Evolutionary conservation across 192 early-diverging fungal species (phyloP).

Genomic region (Linnemannia schmuckeri): DNA sequence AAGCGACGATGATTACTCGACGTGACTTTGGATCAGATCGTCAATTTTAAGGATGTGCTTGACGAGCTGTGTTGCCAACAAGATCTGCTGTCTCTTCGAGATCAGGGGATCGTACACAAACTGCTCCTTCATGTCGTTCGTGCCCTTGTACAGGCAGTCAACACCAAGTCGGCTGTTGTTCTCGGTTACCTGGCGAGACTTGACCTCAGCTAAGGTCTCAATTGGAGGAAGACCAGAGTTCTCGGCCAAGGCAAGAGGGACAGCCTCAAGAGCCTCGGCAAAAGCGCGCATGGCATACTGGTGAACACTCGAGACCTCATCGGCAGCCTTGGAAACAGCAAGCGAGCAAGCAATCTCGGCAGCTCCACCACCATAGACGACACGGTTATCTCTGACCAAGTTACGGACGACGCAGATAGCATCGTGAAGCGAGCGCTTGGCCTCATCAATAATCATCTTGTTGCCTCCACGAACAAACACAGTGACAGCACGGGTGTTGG

Average conservation of each 20-base stretch:
- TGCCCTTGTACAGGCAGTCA: slow-evolving; percentile 94
- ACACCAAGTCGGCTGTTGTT: slow-evolving; percentile 92
- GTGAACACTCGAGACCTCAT: slow-evolving; percentile 82
- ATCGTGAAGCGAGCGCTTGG: slow-evolving; percentile 97
- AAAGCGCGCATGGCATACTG: slow-evolving; percentile 99
- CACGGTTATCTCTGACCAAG: slow-evolving; percentile 95
- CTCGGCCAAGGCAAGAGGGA: slow-evolving; percentile 93
- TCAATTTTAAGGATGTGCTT: slow-evolving; percentile 99
- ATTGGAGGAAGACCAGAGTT: slow-evolving; percentile 98
- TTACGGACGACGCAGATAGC: slow-evolving; percentile 99
- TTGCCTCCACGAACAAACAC: slow-evolving; percentile 98
- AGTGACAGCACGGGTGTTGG: slow-evolving; percentile 98
- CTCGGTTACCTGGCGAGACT: slow-evolving; percentile 92
- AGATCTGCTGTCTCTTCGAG: slow-evolving; percentile 98
- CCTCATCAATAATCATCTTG: slow-evolving; percentile 99
- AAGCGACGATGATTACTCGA: slow-evolving; percentile 12
- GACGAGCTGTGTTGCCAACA: slow-evolving; percentile 98
- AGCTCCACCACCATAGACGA: slow-evolving; percentile 99
- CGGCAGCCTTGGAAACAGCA: slow-evolving; percentile 92
- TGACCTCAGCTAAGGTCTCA: slow-evolving; percentile 95
- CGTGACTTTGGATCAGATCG: slow-evolving; percentile 70
- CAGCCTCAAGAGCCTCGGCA: slow-evolving; percentile 94
- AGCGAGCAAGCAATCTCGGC: slow-evolving; percentile 98
- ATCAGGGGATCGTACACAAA: slow-evolving; percentile 99
- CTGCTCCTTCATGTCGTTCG: slow-evolving; percentile 98